Conservation (phyloP, 768 basidiomycete genomes). For the Rhodotorula graminis region DNA sequence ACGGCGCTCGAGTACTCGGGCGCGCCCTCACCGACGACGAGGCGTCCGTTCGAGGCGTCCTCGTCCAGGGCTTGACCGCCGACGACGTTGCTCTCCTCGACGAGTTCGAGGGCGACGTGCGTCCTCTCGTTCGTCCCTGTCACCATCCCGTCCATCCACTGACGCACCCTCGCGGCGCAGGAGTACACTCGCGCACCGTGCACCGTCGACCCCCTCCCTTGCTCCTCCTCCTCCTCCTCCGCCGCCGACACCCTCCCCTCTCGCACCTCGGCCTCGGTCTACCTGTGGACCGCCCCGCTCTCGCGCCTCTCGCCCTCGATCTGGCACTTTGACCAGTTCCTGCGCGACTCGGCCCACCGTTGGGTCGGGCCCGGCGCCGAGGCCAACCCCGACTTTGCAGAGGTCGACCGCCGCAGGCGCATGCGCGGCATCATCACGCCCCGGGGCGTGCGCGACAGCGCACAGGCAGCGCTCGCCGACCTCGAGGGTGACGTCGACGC, state of each 20-base stretch:
- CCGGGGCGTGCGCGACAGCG: not conserved
- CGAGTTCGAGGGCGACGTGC: slow-evolving; percentile 68
- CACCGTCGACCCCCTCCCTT: slow-evolving; percentile 52
- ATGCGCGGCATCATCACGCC: slow-evolving; percentile 46
- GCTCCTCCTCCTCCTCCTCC: slow-evolving; percentile 50
- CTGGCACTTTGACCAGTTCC: slow-evolving; percentile 81
- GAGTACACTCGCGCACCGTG: slow-evolving; percentile 65
- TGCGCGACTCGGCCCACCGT: slow-evolving; percentile 67
- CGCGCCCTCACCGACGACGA: slow-evolving; percentile 60
- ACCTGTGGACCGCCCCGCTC: slow-evolving; percentile 59
- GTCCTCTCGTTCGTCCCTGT: not conserved
- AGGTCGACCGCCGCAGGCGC: slow-evolving; percentile 56
- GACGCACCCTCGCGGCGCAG: slow-evolving; percentile 48
- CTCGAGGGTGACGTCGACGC: not conserved
- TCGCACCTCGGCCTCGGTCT: slow-evolving; percentile 60
- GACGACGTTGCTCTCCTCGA: slow-evolving; percentile 67
- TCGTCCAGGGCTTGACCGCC: slow-evolving; percentile 67
- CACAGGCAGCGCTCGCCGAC: not conserved
- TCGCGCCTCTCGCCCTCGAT: slow-evolving; percentile 55
- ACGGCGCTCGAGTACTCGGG: slow-evolving; percentile 53
- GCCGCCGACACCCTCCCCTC: slow-evolving; percentile 43
- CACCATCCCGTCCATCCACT: not conserved
- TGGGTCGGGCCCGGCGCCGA: slow-evolving; percentile 59
- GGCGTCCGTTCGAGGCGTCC: slow-evolving; percentile 66
- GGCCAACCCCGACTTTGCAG: slow-evolving; percentile 49